phyloP scores from a whole-genome alignment of 495 filamentous ascomycete genomes.

The Cercophora sp. region DNA sequence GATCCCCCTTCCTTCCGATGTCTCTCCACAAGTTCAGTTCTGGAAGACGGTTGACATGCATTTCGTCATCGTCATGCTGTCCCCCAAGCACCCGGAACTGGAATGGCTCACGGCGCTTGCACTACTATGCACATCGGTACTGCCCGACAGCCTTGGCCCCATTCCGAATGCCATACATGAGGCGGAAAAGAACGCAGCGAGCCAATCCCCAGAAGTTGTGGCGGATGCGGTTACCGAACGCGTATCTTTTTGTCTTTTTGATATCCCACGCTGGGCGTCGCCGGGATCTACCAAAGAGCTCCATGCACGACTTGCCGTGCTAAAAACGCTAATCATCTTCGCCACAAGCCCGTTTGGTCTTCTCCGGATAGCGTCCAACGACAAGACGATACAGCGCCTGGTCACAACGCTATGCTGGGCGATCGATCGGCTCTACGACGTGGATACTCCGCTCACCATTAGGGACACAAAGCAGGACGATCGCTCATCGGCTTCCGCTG shows the following conservation, averaged over 20 bases:
- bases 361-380: conserved; percentile 33
- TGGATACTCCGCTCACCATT: conserved; percentile 21
- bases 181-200: too few relatives aligned
- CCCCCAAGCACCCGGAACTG: conserved; percentile 39
- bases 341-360: conserved; percentile 36
- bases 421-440: conserved; percentile 43
- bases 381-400: conserved; percentile 38
- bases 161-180: conserved; percentile 27
- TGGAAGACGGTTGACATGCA: conserved; percentile 45
- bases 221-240: conserved; percentile 37
- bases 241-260: conserved; percentile 36
- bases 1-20: conserved; percentile 7
- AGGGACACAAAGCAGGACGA: background rate
- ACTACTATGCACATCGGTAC: conserved; percentile 39
- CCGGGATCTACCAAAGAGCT: conserved; percentile 27
- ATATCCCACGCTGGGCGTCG: conserved; percentile 36
- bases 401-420: conserved; percentile 37
- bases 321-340: conserved; percentile 38
- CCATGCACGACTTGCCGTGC: conserved; percentile 25
- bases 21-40: conserved; percentile 31
- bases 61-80: conserved; percentile 43
- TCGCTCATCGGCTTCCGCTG: background rate
- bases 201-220: conserved; percentile 27
- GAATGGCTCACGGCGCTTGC: conserved; percentile 39
- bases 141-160: conserved; percentile 42